These are phyloP conservation scores for Sphagnum contortum DNA, from an alignment of 225 moss, liverwort and hornwort genomes.

Conservation along the genomic window DNA sequence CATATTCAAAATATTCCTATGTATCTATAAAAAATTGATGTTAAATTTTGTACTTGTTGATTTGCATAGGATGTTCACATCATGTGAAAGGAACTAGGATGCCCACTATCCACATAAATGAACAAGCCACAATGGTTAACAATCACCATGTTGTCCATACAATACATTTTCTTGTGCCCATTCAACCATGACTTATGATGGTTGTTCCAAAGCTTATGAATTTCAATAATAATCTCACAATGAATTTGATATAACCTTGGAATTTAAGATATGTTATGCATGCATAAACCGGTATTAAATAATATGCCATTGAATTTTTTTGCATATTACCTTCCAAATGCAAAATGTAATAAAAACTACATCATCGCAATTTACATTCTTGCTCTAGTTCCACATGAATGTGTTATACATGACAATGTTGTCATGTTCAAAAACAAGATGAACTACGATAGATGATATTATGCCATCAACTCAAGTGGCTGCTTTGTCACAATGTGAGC, in stretches of 20 bases:
- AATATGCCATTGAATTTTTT: slow-evolving; percentile 2
- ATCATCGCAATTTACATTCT: background rate
- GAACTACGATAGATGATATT: background rate
- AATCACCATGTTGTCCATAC: slow-evolving; percentile 1
- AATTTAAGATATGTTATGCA: background rate
- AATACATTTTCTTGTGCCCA: slow-evolving; percentile 6
- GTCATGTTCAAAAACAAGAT: slow-evolving; percentile 4
- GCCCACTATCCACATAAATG: background rate
- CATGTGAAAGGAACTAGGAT: background rate
- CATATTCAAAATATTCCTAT: no score
- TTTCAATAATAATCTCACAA: background rate
- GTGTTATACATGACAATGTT: background rate
- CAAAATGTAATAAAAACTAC: background rate
- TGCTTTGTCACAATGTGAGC: background rate
- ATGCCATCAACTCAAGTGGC: background rate
- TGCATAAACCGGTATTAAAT: background rate
- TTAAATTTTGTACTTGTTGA: background rate
- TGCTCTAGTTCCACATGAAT: background rate
- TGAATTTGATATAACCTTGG: background rate
- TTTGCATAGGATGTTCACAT: slow-evolving; percentile 6
- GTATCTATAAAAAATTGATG: no score
- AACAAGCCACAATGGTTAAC: slow-evolving; percentile 3
- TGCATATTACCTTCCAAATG: background rate
- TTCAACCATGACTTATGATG: background rate
- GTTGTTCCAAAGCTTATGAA: background rate